Evolutionary conservation across 2,329 filamentous ascomycete species (phyloP).

Genomic region (Fusarium sp.): DNA sequence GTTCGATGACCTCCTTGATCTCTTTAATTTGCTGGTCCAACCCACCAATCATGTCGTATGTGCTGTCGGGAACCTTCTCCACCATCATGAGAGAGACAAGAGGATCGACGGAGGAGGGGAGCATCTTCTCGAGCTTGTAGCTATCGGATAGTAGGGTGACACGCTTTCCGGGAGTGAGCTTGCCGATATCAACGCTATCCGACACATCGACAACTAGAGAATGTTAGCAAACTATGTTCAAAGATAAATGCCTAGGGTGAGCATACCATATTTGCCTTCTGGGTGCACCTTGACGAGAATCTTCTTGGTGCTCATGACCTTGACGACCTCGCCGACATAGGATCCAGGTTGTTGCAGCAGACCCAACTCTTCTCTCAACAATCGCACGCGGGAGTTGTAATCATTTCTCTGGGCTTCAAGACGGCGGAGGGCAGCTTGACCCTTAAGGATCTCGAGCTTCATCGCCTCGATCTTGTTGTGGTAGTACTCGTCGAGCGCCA

Average conservation of each 20-base stretch:
- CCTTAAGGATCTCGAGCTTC: constrained; percentile 99
- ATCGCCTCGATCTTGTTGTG: constrained; percentile 99
- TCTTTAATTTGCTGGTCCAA: constrained; percentile 99
- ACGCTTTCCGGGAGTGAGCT: constrained; percentile 97
- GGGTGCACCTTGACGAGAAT: constrained; percentile 99
- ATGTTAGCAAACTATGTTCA: not conserved
- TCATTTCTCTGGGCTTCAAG: constrained; percentile 98
- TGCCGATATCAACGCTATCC: constrained; percentile 92
- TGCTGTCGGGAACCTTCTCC: constrained; percentile 99
- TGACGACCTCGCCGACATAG: constrained; percentile 99
- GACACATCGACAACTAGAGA: constrained; percentile 89
- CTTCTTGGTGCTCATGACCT: constrained; percentile 99
- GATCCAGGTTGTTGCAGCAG: constrained; percentile 96
- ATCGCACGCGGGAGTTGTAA: constrained; percentile 97
- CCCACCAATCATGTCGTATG: constrained; percentile 99
- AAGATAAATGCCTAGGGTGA: not conserved
- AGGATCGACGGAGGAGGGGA: constrained; percentile 97
- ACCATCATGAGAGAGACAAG: constrained; percentile 99
- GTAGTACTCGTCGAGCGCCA: constrained; percentile 99
- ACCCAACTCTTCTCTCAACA: constrained; percentile 94
- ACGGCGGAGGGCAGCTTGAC: constrained; percentile 92
- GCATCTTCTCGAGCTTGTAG: constrained; percentile 98
- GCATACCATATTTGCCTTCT: constrained; percentile 98
- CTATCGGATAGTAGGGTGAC: constrained; percentile 96
- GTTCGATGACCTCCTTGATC: constrained; percentile 99